Evolutionary conservation across 257 asterid genomes (phyloP), one percentile per base, ranked within the genome.

Genomic region (Gardenia jasminoides): DNA sequence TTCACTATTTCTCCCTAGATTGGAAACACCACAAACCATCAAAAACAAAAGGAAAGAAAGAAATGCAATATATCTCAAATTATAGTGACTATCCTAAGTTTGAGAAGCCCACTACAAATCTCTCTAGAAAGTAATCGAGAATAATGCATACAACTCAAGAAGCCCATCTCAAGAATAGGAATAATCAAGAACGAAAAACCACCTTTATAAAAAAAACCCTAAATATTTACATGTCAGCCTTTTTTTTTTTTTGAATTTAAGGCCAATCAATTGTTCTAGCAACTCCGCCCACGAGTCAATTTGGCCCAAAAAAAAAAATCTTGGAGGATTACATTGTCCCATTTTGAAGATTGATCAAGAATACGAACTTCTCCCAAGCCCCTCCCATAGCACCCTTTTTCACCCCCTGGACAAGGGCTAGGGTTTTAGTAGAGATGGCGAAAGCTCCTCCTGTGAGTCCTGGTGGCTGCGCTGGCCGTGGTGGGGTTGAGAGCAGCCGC

Each of bases 401-500:
- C 28, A 30, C 1, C 8, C 17, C 62, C 10, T 54, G 69, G 77
- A 64, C 68, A 26, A 26, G 19, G 74, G 54, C 26, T 70, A 76
- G 81, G 78, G 84, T 74, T 80, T 74, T 74, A 48, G 78, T 28
- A 10, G 41, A 64, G 76, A 80, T 80, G 83, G 79, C 83, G 4
- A 79, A 80, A 66, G 79, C 83, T 74, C 76, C 83, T 36, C 76
- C 75, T 16, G 31, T 54, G 74, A 86, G 90, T 87, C 86, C 93
- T 43, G 87, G 85, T 56, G 89, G 89, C 67, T 90, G 86, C 76
- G 86, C 76, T 41, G 88, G 85, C 36, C 74, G 84, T 28, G 87
- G 87, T 59, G 81, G 90, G 76, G 85, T 86, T 76, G 94, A 88
- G 50, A 87, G 91, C 70, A 84, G 90, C n/a, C 91, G 93, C 11